Evolutionary conservation across 1,284 basidiomycete species (phyloP).

Genomic region (Chiua sp.): DNA sequence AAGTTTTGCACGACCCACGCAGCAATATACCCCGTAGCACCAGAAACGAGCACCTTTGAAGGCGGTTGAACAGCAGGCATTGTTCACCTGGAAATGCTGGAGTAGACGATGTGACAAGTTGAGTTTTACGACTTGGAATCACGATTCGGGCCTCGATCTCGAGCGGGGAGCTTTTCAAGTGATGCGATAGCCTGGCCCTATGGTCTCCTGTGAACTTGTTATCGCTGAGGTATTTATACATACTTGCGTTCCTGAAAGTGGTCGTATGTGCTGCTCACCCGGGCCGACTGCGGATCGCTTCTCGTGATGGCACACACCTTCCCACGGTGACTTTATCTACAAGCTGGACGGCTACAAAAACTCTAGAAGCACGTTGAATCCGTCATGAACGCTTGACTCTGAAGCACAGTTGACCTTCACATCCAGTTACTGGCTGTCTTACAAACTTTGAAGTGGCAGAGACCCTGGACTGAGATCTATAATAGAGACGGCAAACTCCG

Average conservation of each 20-base stretch:
- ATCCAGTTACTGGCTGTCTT: too few relatives aligned
- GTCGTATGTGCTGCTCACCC: too few relatives aligned
- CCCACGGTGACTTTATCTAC: too few relatives aligned
- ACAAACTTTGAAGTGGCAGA: too few relatives aligned
- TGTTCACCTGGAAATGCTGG: not conserved
- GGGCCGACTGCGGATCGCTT: too few relatives aligned
- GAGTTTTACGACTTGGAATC: not conserved
- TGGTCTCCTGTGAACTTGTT: not conserved
- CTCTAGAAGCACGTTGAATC: too few relatives aligned
- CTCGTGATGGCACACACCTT: too few relatives aligned
- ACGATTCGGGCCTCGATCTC: not conserved
- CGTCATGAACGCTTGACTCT: too few relatives aligned
- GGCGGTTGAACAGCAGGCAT: slow-evolving; percentile 48
- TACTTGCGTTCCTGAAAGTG: not conserved
- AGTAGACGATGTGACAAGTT: not conserved
- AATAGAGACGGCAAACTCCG: too few relatives aligned
- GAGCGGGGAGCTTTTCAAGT: not conserved
- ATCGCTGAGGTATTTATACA: not conserved
- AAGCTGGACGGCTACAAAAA: too few relatives aligned
- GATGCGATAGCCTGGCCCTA: not conserved
- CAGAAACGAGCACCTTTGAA: slow-evolving; percentile 45
- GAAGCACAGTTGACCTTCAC: too few relatives aligned
- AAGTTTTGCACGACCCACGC: slow-evolving; percentile 41
- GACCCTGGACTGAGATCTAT: too few relatives aligned
- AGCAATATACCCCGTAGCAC: slow-evolving; percentile 45